Evolutionary conservation across 2,329 filamentous ascomycete species (phyloP), one percentile per base, ranked within the genome.

Genomic region (Phaeosphaeriaceae sp.): DNA sequence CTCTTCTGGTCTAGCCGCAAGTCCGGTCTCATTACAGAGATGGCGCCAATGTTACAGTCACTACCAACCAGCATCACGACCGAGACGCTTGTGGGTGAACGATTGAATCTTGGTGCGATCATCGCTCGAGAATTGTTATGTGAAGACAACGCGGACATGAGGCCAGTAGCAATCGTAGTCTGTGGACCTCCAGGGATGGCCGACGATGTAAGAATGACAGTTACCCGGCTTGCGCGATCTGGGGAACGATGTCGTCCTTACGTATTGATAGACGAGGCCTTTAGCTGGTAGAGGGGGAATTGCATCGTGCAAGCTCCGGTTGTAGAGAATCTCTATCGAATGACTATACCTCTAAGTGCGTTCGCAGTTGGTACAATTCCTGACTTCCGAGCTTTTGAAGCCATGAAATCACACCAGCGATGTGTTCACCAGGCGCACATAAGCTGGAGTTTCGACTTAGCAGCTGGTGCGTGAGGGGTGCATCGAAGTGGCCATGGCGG

Each of bases 101-200:
- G 80, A 54, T 61, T 81, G 8, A 67, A 79, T 56, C 46, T 79
- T 23, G 52, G 68, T 11, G 15, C 56, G 26, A 55, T 80, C 22
- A 30, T 82, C 23, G 59, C 21, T 17, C 30, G 13, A 15, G 30
- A 11, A 15, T 11, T 35, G 3, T 15, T 35, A 13, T 6, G 13
- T 35, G 30, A 35, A 6, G 43, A 52, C 15, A 30, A 61, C 56
- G 1, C 75, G 73, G 11, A 76, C 26, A 24, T 65, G 58, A 57
- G 59, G 7, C 70, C 61, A 54, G 60, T 80, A 44, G 78, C 71
- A 0, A 78, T 82, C 2, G 71, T 82, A 0, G 79, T 78, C 1
- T 81, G 73, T 47, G 81, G 80, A n/a, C 81, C 80, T 1, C 73
- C 67, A 0, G 72, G 68, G 1, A 67, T 83, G 52, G 79, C 78